A percentile compares a stretch with the other conserved stretches of the same genome.
Conservation (phyloP, 2,329 filamentous ascomycete species). For the Botrytis elliptica region DNA sequence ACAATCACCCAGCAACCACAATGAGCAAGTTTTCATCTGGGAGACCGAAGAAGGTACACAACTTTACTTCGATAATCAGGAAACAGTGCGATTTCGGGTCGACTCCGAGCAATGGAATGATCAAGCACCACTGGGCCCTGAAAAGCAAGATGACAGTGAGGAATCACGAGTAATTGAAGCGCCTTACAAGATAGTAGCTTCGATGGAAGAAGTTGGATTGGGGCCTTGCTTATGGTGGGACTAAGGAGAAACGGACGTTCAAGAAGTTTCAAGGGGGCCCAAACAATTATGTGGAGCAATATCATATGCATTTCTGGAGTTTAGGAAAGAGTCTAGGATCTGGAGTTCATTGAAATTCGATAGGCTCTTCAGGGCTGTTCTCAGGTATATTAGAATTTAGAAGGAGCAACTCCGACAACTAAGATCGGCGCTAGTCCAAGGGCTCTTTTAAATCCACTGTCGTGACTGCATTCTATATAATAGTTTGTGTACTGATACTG, state of each 20-base stretch:
- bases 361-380: background rate
- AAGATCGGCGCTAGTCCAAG: background rate
- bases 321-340: background rate
- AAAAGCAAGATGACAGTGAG: constrained; percentile 58
- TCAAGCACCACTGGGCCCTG: constrained; percentile 70
- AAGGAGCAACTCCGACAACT: background rate
- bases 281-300: background rate
- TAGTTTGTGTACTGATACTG: background rate
- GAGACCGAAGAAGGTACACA: constrained; percentile 62
- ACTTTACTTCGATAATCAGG: constrained; percentile 86
- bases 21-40: constrained; percentile 84
- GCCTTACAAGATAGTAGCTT: constrained; percentile 68
- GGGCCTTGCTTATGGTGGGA: constrained; percentile 67
- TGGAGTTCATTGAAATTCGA: constrained; percentile 14
- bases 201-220: constrained; percentile 62
- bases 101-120: constrained; percentile 90
- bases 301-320: constrained; percentile 8
- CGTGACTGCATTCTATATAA: background rate
- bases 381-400: background rate
- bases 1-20: constrained; percentile 57
- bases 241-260: constrained; percentile 28
- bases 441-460: background rate
- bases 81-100: constrained; percentile 82
- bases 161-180: constrained; percentile 49
- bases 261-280: constrained; percentile 16